These are phyloP conservation scores for Pseudoperonospora humuli DNA, from an alignment of 352 stramenopile species.

Conservation along the genomic window DNA sequence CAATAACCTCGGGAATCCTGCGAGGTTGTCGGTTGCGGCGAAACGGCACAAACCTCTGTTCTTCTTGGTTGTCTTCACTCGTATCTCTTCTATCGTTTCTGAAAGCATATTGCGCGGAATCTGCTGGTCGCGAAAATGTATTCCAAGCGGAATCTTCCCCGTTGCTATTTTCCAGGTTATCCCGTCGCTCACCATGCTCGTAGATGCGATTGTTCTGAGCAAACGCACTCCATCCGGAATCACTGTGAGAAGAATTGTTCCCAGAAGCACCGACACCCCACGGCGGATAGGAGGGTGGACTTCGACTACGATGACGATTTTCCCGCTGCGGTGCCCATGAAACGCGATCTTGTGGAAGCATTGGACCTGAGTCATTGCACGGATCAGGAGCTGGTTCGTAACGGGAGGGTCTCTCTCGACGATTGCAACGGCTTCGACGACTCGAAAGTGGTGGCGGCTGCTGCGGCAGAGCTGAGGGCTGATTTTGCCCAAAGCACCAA, in stretches of 20 bases:
- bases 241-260: conserved; percentile 1
- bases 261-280: conserved; percentile 1
- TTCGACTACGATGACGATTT: conserved; percentile 23
- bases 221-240: neutral
- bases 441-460: neutral
- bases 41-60: conserved; percentile 4
- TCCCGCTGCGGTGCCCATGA: conserved; percentile 8
- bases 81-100: neutral
- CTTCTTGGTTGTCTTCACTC: conserved; percentile 4
- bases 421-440: conserved; percentile 1
- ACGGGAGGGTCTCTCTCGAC: conserved; percentile 17
- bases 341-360: conserved; percentile 13
- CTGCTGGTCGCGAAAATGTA: neutral
- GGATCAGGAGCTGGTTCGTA: conserved; percentile 17
- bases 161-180: conserved; percentile 4
- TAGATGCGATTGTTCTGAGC: conserved; percentile 3
- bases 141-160: neutral
- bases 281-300: conserved; percentile 8
- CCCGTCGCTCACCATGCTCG: neutral
- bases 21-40: conserved; percentile 26
- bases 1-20: conserved; percentile 39
- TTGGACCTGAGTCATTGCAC: conserved; percentile 1
- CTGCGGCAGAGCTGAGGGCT: neutral
- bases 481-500: conserved; percentile 5
- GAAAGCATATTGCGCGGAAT: neutral